Evolutionary conservation across 2,329 filamentous ascomycete species (phyloP).

Genomic region (Diaporthe destruens): DNA sequence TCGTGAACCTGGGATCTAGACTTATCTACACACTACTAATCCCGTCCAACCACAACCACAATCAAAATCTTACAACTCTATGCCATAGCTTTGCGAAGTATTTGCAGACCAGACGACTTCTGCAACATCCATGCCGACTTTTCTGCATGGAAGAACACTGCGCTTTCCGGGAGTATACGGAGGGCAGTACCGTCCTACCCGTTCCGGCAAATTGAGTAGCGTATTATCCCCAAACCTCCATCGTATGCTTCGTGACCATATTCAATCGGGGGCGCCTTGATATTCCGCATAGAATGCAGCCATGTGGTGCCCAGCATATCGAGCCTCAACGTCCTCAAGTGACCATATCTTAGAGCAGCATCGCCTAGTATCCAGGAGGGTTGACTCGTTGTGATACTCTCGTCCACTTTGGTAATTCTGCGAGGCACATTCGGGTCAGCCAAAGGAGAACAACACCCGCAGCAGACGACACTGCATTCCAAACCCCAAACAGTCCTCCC

Average conservation of each 20-base stretch:
- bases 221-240: neutral
- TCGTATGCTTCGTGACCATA: neutral
- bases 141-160: neutral
- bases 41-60: neutral
- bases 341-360: conserved; percentile 7
- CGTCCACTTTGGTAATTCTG: conserved; percentile 92
- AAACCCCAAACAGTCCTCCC: neutral
- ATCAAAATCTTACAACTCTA: neutral
- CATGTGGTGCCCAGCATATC: neutral
- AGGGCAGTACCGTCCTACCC: neutral
- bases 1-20: conserved; percentile 1
- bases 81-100: neutral
- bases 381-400: conserved; percentile 94
- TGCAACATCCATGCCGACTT: too few species aligned
- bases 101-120: neutral
- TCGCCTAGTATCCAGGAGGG: conserved; percentile 86
- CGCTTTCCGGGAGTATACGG: neutral
- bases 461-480: conserved; percentile 32
- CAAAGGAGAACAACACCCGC: neutral
- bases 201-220: neutral
- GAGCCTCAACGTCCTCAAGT: neutral
- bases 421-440: conserved; percentile 40
- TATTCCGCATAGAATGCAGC: neutral
- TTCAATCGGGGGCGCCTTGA: neutral
- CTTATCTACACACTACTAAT: conserved; percentile 7